A percentile compares a stretch with the other conserved stretches of the same genome.
Conservation (phyloP, 2,329 filamentous ascomycete species). For the Monilinia laxa region DNA sequence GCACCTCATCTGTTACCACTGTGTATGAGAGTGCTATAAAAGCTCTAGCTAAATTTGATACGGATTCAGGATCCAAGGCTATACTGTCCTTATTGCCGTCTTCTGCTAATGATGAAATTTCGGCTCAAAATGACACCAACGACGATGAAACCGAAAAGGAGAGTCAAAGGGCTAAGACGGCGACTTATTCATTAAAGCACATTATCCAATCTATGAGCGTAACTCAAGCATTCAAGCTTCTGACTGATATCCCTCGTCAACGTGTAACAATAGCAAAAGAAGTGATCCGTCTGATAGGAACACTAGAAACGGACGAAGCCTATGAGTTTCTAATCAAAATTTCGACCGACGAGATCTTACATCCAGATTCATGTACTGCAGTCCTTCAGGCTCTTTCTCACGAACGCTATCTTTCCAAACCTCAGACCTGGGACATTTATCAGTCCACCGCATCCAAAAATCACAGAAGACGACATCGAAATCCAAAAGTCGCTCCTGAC, state of each 20-base stretch:
- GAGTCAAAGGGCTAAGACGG: neutral
- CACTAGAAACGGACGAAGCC: neutral
- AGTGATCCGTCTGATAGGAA: neutral
- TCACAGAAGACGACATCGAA: too few relatives aligned
- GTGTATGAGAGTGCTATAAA: neutral
- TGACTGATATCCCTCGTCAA: too few relatives aligned
- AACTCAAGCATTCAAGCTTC: too few relatives aligned
- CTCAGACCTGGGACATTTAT: too few relatives aligned
- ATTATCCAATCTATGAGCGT: neutral
- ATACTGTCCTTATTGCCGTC: neutral
- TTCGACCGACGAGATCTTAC: neutral
- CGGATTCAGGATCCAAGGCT: neutral
- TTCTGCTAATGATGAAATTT: neutral
- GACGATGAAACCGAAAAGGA: neutral
- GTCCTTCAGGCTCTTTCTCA: neutral
- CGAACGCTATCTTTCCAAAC: neutral
- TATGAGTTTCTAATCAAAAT: neutral
- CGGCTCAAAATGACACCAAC: neutral
- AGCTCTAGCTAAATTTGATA: neutral
- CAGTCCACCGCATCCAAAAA: too few relatives aligned
- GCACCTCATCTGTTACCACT: neutral
- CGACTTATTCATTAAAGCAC: neutral
- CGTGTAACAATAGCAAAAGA: neutral
- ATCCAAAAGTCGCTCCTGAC: too few relatives aligned
- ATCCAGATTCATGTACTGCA: neutral